phyloP scores from a whole-genome alignment of 1,139 yeast genomes.

The Geotrichum bryndzae region DNA sequence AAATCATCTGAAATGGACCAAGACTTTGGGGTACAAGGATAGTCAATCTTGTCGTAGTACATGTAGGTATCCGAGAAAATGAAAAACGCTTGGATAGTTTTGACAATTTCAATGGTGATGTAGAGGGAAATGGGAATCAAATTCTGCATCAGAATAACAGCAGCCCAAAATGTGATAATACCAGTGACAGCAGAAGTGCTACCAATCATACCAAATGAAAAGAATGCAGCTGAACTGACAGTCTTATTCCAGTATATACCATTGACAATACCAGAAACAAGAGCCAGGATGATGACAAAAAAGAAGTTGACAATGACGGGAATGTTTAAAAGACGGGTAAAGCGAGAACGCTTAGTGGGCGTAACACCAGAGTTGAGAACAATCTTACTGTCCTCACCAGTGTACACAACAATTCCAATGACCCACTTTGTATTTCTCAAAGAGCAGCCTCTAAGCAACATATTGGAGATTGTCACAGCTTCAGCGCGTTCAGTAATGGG shows the following conservation, averaged over 20 bases:
- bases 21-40: constrained; percentile 91
- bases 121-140: constrained; percentile 90
- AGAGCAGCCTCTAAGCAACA: constrained; percentile 84
- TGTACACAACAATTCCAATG: constrained; percentile 84
- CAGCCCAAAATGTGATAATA: constrained; percentile 78
- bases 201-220: constrained; percentile 62
- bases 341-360: constrained; percentile 81
- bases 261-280: constrained; percentile 75
- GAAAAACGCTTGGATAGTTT: constrained; percentile 85
- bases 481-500: constrained; percentile 40
- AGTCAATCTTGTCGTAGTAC: constrained; percentile 79
- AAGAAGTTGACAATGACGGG: constrained; percentile 76
- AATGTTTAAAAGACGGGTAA: constrained; percentile 74
- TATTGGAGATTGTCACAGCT: constrained; percentile 71
- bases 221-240: constrained; percentile 55
- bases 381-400: constrained; percentile 88
- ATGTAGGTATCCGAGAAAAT: constrained; percentile 79
- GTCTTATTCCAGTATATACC: constrained; percentile 60
- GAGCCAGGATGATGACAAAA: constrained; percentile 69
- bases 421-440: constrained; percentile 36
- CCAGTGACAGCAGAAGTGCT: constrained; percentile 73
- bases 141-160: constrained; percentile 78
- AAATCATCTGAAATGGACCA: constrained; percentile 98
- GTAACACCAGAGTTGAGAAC: constrained; percentile 91
- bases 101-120: constrained; percentile 87